Base-by-base conservation (phyloP, 2,329 filamentous ascomycete genomes). In the Epichloe sibirici region DNA sequence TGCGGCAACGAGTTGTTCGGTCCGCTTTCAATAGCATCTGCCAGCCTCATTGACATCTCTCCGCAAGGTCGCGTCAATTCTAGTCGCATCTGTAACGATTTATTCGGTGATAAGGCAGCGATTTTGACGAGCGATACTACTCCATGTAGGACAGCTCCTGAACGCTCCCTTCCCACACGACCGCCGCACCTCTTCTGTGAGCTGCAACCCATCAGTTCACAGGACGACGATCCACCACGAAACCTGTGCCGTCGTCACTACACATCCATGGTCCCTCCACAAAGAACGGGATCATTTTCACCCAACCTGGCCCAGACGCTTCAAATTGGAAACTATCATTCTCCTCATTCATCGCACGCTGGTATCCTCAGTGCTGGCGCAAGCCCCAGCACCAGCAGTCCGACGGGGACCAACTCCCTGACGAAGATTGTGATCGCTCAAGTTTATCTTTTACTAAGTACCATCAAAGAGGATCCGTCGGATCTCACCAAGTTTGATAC, bases 381-480 rank as follows among this genome's bases (percentile, higher is more conserved):
- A 60, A 81, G 77, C 69, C 77, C 77, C 62, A 79, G 75, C 71
- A 79, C 76, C 63, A 79, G 72, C 69, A 82, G 79, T 70, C 78
- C 78, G 65, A 82, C 77, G 63, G 77, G 77, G 69, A 74, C 72
- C 59, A 81, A 71, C 65, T 85, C 84, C 65, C 77, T 97, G 62
- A 86, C 86, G 56, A 96, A 94, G 73, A 93, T 98, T 69, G 90
- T 93, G 62, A 85, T 95, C 64, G 90, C 93, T 59, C 93, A 98
- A 75, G 83, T 97, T 59, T 95, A 93, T 72, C 83, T 98, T 58
- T 81, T 98, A 53, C 79, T 98, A 59, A 93, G 90, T 72, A 90
- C 89, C 37, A 86, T 97, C 66, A 96, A 93, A 69, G 90, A 96
- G 74, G 91, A 95, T 69, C 90, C 51, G 17, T 46, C 90, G 72